Conservation (phyloP, 768 basidiomycete species). For the Suillus variegatus region DNA sequence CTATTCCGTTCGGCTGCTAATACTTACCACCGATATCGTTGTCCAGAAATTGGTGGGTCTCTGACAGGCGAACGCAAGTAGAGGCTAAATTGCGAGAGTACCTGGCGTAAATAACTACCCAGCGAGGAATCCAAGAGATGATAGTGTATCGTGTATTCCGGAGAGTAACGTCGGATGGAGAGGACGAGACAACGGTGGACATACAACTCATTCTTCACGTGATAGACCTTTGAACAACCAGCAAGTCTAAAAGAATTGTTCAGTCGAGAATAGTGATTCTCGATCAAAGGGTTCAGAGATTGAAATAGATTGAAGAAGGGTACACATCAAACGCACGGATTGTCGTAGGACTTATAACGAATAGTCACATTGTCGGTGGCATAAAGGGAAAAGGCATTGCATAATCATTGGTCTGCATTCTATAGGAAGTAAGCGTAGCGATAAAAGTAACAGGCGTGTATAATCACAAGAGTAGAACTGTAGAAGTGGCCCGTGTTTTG, state of each 20-base stretch:
- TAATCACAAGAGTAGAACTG: neutral
- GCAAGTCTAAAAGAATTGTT: no score
- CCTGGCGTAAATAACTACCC: neutral
- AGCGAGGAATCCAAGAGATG: neutral
- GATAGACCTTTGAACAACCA: no score
- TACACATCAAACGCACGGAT: neutral
- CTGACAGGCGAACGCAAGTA: no score
- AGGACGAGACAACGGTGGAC: no score
- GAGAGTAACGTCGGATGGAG: neutral
- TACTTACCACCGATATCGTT: no score
- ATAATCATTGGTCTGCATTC: neutral
- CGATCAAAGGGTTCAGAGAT: neutral
- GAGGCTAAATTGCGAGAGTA: no score
- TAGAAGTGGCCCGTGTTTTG: neutral
- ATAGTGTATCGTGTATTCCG: no score
- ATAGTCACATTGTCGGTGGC: neutral
- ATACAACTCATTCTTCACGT: no score
- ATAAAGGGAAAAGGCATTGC: neutral
- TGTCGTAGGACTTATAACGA: neutral
- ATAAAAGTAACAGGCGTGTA: neutral
- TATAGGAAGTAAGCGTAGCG: neutral
- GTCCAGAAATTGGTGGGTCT: no score
- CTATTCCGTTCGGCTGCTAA: neutral
- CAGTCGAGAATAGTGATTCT: no score
- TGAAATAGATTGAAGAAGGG: neutral